Conservation (phyloP, 108 stramenopile species). For the Stephanodiscus minutulus region DNA sequence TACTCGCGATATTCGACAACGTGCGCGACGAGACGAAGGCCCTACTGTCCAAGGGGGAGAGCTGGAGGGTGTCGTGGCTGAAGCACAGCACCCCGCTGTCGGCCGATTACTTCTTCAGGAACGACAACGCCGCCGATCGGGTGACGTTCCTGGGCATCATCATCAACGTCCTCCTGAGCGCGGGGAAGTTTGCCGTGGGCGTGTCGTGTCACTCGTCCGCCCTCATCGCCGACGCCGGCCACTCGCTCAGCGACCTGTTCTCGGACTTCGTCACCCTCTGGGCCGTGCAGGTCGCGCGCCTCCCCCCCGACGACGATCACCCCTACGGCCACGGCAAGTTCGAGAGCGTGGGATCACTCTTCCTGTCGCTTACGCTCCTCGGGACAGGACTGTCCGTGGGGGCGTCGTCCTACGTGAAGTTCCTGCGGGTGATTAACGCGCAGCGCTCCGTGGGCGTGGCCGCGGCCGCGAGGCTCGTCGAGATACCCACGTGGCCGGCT, state of each 20-base stretch:
- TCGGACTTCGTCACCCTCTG: slow-evolving; percentile 94
- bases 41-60: slow-evolving; percentile 38
- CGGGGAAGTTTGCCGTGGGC: slow-evolving; percentile 83
- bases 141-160: slow-evolving; percentile 85
- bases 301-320: slow-evolving; percentile 92
- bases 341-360: slow-evolving; percentile 90
- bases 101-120: slow-evolving; percentile 54
- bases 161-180: slow-evolving; percentile 77
- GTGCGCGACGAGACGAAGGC: slow-evolving; percentile 47
- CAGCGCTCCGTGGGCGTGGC: slow-evolving; percentile 36
- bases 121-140: slow-evolving; percentile 76
- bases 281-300: slow-evolving; percentile 81
- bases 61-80: slow-evolving; percentile 50
- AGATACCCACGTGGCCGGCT: slow-evolving; percentile 70
- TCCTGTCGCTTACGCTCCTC: slow-evolving; percentile 89
- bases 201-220: slow-evolving; percentile 82
- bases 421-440: slow-evolving; percentile 53
- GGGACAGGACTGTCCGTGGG: slow-evolving; percentile 89
- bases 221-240: slow-evolving; percentile 95
- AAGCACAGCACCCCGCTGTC: slow-evolving; percentile 49
- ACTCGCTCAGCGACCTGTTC: slow-evolving; percentile 90
- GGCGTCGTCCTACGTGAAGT: slow-evolving; percentile 63
- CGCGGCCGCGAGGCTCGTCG: slow-evolving; percentile 39
- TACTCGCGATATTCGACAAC: slow-evolving; percentile 37
- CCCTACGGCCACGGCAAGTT: slow-evolving; percentile 98